Evolutionary conservation across 2,329 filamentous ascomycete genomes (phyloP).

Genomic region (Cladorrhinum sp.): DNA sequence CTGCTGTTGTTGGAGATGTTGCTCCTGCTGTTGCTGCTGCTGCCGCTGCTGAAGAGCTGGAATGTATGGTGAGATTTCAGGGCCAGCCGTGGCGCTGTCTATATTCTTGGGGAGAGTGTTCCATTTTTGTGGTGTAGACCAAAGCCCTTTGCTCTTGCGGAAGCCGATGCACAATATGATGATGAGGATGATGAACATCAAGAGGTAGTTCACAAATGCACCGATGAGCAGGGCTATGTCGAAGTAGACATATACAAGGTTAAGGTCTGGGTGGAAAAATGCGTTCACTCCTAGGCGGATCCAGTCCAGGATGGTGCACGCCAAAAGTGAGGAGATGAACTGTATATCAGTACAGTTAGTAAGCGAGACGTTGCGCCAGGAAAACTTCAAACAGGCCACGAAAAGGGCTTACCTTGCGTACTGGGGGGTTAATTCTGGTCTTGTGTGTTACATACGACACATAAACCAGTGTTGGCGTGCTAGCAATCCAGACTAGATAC

Average conservation of each 20-base stretch:
- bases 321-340: conserved; percentile 34
- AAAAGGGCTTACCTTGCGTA: conserved; percentile 20
- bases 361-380: not conserved
- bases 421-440: conserved; percentile 1
- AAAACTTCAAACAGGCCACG: not conserved
- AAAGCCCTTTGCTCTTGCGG: conserved; percentile 27
- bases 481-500: conserved; percentile 22
- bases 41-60: not conserved
- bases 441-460: conserved; percentile 18
- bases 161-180: conserved; percentile 26
- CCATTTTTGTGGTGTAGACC: conserved; percentile 25
- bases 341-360: conserved; percentile 4
- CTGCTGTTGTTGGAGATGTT: not conserved
- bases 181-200: conserved; percentile 24
- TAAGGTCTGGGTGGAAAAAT: conserved; percentile 14
- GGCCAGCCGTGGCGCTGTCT: not conserved
- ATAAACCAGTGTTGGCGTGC: conserved; percentile 13
- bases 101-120: not conserved
- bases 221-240: conserved; percentile 11
- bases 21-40: not conserved
- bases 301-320: conserved; percentile 33
- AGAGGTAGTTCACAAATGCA: conserved; percentile 22
- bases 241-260: not conserved
- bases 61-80: not conserved
- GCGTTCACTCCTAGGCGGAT: conserved; percentile 25